Conservation (phyloP, 2,329 filamentous ascomycete species). For the Claviceps humidiphila region DNA sequence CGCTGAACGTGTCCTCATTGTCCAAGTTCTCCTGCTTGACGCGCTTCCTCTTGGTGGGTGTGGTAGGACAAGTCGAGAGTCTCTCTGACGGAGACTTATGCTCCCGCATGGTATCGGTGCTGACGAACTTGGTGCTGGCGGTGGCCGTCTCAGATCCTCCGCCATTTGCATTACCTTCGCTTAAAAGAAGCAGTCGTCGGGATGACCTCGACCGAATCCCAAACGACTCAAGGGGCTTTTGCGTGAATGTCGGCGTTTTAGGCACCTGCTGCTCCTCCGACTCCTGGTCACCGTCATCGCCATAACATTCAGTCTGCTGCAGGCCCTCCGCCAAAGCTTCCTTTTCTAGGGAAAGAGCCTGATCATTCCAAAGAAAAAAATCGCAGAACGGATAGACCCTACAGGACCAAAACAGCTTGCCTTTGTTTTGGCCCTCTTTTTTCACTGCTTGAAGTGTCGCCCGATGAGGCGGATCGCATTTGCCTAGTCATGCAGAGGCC, state of each 20-base stretch:
- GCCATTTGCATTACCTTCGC: background rate
- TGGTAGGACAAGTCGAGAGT: background rate
- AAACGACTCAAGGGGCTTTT: constrained; percentile 16
- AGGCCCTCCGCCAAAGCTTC: constrained; percentile 7
- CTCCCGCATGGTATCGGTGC: background rate
- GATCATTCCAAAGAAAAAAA: constrained; percentile 33
- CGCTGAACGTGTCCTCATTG: constrained; percentile 18
- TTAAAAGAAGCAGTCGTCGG: constrained; percentile 3
- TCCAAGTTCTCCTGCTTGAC: constrained; percentile 12
- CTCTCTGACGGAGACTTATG: background rate
- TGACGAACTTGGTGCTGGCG: background rate
- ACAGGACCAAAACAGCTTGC: constrained; percentile 30
- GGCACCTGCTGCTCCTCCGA: constrained; percentile 6
- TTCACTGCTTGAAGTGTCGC: constrained; percentile 24
- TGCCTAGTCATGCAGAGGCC: constrained; percentile 17
- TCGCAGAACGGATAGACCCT: constrained; percentile 21
- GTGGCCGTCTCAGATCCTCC: background rate
- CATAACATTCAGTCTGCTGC: background rate
- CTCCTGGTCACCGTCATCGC: background rate
- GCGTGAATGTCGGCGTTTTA: constrained; percentile 17
- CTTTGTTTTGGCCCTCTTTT: constrained; percentile 26
- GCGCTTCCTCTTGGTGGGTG: constrained; percentile 18
- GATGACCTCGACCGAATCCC: constrained; percentile 15
- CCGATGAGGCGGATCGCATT: constrained; percentile 27
- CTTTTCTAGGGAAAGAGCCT: constrained; percentile 19